Percentiles rank a stretch among this genome's conserved stretches.
Conservation (phyloP, 345 rosid species). For the thale cress (Arabidopsis thaliana) region DNA sequence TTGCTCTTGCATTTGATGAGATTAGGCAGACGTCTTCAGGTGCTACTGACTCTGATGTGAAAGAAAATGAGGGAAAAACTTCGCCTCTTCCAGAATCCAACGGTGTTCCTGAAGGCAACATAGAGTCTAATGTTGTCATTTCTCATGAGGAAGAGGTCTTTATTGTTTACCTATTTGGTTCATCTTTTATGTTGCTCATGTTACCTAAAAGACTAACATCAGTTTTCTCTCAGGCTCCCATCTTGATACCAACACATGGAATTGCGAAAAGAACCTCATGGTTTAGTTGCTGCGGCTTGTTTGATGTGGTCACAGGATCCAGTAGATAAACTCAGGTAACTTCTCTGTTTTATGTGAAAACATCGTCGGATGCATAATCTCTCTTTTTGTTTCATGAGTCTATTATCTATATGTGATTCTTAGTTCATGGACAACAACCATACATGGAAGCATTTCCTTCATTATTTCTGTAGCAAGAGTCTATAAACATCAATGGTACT, state of each 20-base stretch:
- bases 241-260: slow-evolving; percentile 52
- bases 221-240: slow-evolving; percentile 55
- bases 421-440: background rate
- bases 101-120: slow-evolving; percentile 36
- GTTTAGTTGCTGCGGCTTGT: slow-evolving; percentile 85
- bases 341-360: background rate
- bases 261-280: slow-evolving; percentile 62
- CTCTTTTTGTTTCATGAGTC: slow-evolving; percentile 2
- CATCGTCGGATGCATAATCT: background rate
- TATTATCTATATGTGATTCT: background rate
- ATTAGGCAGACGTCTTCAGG: slow-evolving; percentile 35
- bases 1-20: slow-evolving; percentile 40
- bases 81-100: slow-evolving; percentile 45
- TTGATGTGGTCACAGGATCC: slow-evolving; percentile 65
- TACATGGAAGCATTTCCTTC: background rate
- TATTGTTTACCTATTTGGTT: slow-evolving; percentile 17
- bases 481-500: background rate
- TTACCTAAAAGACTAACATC: slow-evolving; percentile 17
- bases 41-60: slow-evolving; percentile 27
- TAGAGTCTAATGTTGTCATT: slow-evolving; percentile 48
- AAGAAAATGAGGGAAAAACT: slow-evolving; percentile 44
- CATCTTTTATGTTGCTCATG: background rate
- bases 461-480: background rate
- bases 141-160: slow-evolving; percentile 54
- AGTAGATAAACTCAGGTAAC: slow-evolving; percentile 68